Base-by-base conservation (phyloP, 139 green algal genomes). In the Astrephomene gubernaculifera region DNA sequence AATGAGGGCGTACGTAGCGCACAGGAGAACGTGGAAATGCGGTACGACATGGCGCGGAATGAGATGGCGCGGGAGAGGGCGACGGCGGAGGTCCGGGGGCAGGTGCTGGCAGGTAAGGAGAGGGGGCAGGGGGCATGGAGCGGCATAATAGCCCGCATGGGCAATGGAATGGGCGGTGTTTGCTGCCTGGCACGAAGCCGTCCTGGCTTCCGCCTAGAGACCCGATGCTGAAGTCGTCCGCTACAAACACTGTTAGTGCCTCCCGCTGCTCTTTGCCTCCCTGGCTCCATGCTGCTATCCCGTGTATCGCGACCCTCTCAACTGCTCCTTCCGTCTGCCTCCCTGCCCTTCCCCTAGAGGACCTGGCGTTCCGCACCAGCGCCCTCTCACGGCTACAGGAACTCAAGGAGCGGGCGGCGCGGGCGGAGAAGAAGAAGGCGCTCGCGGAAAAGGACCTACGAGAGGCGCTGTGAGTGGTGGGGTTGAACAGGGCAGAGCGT, bases 11-110 rank as follows among this genome's bases (percentile, higher is more conserved):
- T 91, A n/a, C 69, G 64, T 21, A 87, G 83, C 71, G 75, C 83
- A n/a, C 74, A 82, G 39, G 83, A 89, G 53, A 91, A 91, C 27
- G 83, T 91, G 25, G 69, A 81, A 41, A 72, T 91, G 79, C 71
- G 87, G 21, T 67, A 82, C 36, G 44, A 29, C 27, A 87, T 91
- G 43, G 79, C 52, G 17, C n/a, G 73, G 21, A 80, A 89, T 36
- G 71, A 87, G 39, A 38, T 86, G 60, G 65, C 45, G 44, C 57
- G 86, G 38, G 78, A 84, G 63, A 52, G 63, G 57, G 86, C 86
- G 4, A 68, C 71, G 1, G 79, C 76, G 1, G 71, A 83, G 14
- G 49, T 90, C n/a, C 60, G 86, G 6, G 68, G 68, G 29, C 78
- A 86, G 61, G 68, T 89, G 36, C 71, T 89, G 49, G 44, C 67